Evolutionary conservation across 192 early-diverging fungal genomes (phyloP).

Genomic region (Lunasporangiospora selenospora): DNA sequence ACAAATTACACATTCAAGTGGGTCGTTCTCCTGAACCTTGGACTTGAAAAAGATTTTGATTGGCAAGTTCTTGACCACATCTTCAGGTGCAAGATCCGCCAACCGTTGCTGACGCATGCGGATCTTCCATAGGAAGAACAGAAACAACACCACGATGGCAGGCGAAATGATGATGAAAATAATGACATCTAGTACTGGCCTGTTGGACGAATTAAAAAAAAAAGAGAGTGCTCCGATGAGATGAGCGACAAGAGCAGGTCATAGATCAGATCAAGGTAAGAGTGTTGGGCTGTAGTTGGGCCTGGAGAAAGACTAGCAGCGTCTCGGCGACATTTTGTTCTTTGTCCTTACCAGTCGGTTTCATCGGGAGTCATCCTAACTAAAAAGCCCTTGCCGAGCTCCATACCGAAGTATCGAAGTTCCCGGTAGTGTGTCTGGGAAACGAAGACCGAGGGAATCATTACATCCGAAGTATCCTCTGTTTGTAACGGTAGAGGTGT

Average conservation of each 20-base stretch:
- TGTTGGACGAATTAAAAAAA: slow-evolving; percentile 5
- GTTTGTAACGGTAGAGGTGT: too few relatives aligned
- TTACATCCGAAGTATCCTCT: slow-evolving; percentile 86
- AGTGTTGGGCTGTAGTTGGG: too few relatives aligned
- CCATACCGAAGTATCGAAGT: slow-evolving; percentile 52
- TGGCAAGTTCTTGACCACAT: slow-evolving; percentile 78
- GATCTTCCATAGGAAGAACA: slow-evolving; percentile 75
- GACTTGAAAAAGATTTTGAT: slow-evolving; percentile 67
- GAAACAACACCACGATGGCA: slow-evolving; percentile 75
- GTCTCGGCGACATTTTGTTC: not conserved
- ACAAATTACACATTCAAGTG: slow-evolving; percentile 89
- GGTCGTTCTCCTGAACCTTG: slow-evolving; percentile 73
- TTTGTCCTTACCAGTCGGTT: slow-evolving; percentile 21
- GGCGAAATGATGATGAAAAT: slow-evolving; percentile 85
- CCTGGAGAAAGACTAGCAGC: too few relatives aligned
- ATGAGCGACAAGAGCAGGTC: too few relatives aligned
- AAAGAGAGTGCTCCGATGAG: not conserved
- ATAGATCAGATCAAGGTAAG: too few relatives aligned
- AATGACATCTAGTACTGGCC: slow-evolving; percentile 80
- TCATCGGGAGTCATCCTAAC: slow-evolving; percentile 29
- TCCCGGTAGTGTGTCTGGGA: slow-evolving; percentile 69
- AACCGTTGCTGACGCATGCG: slow-evolving; percentile 74
- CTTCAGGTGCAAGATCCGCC: slow-evolving; percentile 79
- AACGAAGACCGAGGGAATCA: slow-evolving; percentile 90
- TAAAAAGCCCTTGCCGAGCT: slow-evolving; percentile 32